A percentile compares a stretch with the other conserved stretches of the same genome.
These are phyloP conservation scores for Salvia miltiorrhiza DNA, from an alignment of 257 asterid genomes.

Conservation along the genomic window DNA sequence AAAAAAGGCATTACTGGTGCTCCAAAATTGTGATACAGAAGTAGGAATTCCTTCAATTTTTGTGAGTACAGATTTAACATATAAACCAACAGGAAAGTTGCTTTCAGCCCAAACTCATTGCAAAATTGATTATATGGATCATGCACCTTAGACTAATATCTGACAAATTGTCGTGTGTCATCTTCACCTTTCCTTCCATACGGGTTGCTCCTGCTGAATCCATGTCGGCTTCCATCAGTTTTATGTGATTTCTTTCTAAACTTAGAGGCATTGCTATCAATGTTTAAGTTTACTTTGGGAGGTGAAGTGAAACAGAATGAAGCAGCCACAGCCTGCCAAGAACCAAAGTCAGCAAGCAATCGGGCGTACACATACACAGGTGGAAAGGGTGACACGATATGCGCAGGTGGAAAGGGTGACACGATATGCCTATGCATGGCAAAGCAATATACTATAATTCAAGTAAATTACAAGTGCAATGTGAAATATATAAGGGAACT, in stretches of 20 bases:
- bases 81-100: neutral
- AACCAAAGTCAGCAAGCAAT: neutral
- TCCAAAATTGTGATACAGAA: neutral
- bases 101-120: constrained; percentile 12
- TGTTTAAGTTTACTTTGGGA: constrained; percentile 69
- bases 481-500: too few relatives aligned
- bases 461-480: too few relatives aligned
- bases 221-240: constrained; percentile 50
- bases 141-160: constrained; percentile 39
- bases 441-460: too few relatives aligned
- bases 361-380: too few relatives aligned
- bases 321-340: constrained; percentile 84
- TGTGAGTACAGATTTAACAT: neutral
- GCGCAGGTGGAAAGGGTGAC: too few relatives aligned
- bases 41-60: neutral
- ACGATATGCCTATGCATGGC: too few relatives aligned
- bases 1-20: neutral
- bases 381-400: too few relatives aligned
- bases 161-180: constrained; percentile 42
- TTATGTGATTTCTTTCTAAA: constrained; percentile 54
- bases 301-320: constrained; percentile 83
- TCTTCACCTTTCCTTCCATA: constrained; percentile 65
- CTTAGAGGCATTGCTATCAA: constrained; percentile 81
- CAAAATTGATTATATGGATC: constrained; percentile 10
- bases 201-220: constrained; percentile 61